These are phyloP conservation scores for Mycena leptocephala DNA, from an alignment of 768 basidiomycete genomes.

Conservation along the genomic window DNA sequence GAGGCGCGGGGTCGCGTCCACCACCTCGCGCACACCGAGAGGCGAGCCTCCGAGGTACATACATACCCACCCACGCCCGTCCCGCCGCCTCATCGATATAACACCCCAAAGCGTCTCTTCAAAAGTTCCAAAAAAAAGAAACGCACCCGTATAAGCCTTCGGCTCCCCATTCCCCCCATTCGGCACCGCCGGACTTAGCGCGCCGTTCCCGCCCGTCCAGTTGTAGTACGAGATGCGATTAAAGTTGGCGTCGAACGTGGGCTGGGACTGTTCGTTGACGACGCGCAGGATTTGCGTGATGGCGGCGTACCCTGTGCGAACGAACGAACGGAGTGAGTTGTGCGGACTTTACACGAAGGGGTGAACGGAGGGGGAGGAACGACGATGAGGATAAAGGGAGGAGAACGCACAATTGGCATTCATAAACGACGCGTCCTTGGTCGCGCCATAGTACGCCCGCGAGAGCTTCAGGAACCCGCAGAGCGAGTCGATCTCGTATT, in stretches of 20 bases:
- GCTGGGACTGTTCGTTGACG: constrained; percentile 83
- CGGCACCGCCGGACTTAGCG: constrained; percentile 74
- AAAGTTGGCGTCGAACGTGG: constrained; percentile 79
- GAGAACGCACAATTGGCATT: constrained; percentile 72
- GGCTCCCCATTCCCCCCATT: constrained; percentile 86
- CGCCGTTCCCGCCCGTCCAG: constrained; percentile 82
- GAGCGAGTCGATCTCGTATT: constrained; percentile 89
- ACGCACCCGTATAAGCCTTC: constrained; percentile 75
- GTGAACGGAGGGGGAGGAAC: neutral
- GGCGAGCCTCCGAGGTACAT: too few species aligned
- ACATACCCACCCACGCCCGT: too few species aligned
- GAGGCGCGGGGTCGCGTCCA: too few species aligned
- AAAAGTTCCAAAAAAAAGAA: neutral
- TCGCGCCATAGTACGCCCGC: constrained; percentile 79
- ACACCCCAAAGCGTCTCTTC: too few species aligned
- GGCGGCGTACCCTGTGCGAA: constrained; percentile 74
- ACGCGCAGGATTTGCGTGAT: constrained; percentile 83
- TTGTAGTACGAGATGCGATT: constrained; percentile 86
- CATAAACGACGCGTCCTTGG: constrained; percentile 81
- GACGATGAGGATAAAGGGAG: neutral
- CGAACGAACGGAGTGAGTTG: too few species aligned
- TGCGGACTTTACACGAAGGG: too few species aligned
- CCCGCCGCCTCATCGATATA: too few species aligned
- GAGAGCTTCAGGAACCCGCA: constrained; percentile 88
- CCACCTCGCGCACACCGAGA: too few species aligned